Conservation (phyloP, 805 yeast genomes). For the Saccharomycopsis javanensis region DNA sequence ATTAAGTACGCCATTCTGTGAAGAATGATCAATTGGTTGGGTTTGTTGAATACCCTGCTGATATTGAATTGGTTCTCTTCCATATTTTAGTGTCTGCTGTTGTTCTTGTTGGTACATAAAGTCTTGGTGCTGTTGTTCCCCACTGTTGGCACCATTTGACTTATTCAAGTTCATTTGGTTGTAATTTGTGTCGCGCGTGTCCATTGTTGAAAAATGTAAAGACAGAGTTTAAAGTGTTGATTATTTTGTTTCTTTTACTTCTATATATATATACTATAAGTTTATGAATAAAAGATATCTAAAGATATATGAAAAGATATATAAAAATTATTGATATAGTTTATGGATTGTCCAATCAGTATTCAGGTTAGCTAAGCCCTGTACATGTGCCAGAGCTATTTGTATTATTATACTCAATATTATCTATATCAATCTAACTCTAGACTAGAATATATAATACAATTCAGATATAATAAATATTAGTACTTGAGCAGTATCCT, state of each 20-base stretch:
- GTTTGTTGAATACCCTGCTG: conserved; percentile 4
- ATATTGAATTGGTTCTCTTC: background rate
- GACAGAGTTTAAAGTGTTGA: background rate
- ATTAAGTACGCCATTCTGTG: background rate
- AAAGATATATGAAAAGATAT: background rate
- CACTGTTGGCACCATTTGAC: background rate
- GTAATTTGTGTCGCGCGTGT: background rate
- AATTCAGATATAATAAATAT: background rate
- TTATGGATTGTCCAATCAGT: background rate
- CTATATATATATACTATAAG: background rate
- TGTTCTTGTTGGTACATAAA: background rate
- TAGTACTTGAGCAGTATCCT: too few relatives aligned
- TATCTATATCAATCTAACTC: background rate
- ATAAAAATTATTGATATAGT: background rate
- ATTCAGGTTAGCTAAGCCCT: background rate
- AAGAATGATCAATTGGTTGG: background rate
- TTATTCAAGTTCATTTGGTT: background rate
- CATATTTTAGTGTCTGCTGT: background rate
- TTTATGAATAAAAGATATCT: background rate
- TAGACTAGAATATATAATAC: background rate
- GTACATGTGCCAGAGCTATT: background rate
- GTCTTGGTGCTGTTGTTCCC: conserved; percentile 2
- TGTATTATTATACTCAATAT: background rate
- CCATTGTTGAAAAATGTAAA: background rate
- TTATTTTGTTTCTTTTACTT: background rate